Evolutionary conservation across 1,284 basidiomycete genomes (phyloP).

Genomic region (Ustilago cynodontis): DNA sequence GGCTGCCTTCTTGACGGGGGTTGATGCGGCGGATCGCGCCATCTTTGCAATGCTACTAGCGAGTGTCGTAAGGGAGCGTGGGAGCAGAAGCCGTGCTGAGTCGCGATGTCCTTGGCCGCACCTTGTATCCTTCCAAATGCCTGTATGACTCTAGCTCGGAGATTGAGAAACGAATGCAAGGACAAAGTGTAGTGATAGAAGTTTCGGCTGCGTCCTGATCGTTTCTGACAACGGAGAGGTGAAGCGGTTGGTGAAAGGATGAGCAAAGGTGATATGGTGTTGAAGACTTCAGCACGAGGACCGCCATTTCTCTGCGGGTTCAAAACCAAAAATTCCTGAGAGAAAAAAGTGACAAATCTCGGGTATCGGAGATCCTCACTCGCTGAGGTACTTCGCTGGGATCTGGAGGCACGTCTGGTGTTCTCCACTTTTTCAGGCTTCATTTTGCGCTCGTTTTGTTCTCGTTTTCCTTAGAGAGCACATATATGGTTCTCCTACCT

Average conservation of each 20-base stretch:
- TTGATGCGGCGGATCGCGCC: constrained; percentile 29
- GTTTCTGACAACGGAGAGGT: background rate
- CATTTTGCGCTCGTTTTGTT: background rate
- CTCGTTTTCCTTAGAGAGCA: background rate
- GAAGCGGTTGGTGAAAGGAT: background rate
- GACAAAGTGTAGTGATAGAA: background rate
- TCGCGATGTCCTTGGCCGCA: background rate
- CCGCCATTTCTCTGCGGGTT: constrained; percentile 1
- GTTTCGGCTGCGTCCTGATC: background rate
- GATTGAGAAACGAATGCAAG: background rate
- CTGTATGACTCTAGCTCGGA: background rate
- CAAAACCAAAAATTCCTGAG: constrained; percentile 6
- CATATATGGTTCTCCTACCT: background rate
- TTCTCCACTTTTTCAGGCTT: background rate
- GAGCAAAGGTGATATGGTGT: background rate
- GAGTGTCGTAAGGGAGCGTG: background rate
- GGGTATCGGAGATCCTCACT: background rate
- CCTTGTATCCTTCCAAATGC: background rate
- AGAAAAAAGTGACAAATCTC: constrained; percentile 2
- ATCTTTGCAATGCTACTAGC: constrained; percentile 4
- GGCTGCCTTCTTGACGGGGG: constrained; percentile 28
- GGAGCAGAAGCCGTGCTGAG: background rate
- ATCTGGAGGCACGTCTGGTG: too few relatives aligned
- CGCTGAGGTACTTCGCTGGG: too few relatives aligned
- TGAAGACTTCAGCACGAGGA: background rate